These are phyloP conservation scores for Lanmaoa rubissima DNA, from an alignment of 768 basidiomycete genomes.

Conservation along the genomic window DNA sequence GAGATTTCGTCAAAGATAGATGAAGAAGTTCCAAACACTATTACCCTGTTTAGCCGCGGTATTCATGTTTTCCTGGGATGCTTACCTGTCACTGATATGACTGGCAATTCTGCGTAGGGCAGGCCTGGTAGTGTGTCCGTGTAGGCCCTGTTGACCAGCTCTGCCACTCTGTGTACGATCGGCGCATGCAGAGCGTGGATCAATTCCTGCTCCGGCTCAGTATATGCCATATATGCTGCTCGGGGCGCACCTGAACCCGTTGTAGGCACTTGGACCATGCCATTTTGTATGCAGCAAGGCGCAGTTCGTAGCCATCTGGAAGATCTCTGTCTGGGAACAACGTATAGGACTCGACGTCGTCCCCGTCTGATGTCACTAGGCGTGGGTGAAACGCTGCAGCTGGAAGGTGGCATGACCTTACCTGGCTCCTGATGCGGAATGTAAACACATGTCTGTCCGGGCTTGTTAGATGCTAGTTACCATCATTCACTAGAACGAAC, in stretches of 20 bases:
- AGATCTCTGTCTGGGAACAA: slow-evolving; percentile 32
- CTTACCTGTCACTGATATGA: slow-evolving; percentile 56
- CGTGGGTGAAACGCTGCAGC: background rate
- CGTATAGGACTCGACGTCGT: slow-evolving; percentile 20
- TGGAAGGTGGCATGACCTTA: slow-evolving; percentile 6
- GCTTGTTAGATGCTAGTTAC: slow-evolving; percentile 6
- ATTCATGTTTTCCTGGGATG: background rate
- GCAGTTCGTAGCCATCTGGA: slow-evolving; percentile 35
- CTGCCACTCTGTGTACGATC: slow-evolving; percentile 43
- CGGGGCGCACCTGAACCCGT: slow-evolving; percentile 50
- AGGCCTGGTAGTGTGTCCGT: slow-evolving; percentile 47
- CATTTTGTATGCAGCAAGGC: slow-evolving; percentile 50
- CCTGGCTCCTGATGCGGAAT: slow-evolving; percentile 27
- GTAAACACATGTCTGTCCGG: slow-evolving; percentile 28
- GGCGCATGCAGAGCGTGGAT: slow-evolving; percentile 48
- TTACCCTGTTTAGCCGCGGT: slow-evolving; percentile 1
- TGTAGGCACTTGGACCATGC: slow-evolving; percentile 61
- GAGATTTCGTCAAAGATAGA: slow-evolving; percentile 47
- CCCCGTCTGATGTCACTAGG: slow-evolving; percentile 11
- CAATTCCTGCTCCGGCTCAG: slow-evolving; percentile 37
- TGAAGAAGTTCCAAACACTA: slow-evolving; percentile 46
- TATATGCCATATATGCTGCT: background rate
- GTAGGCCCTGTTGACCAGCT: slow-evolving; percentile 46
- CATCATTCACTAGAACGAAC: slow-evolving; percentile 12
- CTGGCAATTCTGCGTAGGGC: slow-evolving; percentile 61